A percentile compares a stretch with the other conserved stretches of the same genome.
Evolutionary conservation across 2,329 filamentous ascomycete species (phyloP).

Genomic region (Verticillium albo-atrum): DNA sequence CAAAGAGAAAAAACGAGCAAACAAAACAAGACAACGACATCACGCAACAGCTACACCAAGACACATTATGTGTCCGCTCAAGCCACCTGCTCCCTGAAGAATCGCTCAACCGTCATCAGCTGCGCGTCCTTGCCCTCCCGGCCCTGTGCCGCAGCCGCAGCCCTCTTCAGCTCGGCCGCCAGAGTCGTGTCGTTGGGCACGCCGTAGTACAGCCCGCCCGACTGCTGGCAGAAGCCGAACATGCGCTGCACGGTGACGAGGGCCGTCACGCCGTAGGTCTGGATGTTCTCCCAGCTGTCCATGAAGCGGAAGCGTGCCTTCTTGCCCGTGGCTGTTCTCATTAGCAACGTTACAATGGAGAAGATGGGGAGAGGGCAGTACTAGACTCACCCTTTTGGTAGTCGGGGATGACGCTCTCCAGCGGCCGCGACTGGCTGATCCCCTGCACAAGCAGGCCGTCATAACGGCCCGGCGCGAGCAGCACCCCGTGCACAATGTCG

Average conservation of each 20-base stretch:
- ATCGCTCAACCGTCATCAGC: conserved; percentile 18
- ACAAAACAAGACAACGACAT: too few species aligned
- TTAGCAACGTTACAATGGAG: not conserved
- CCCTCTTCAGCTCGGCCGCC: conserved; percentile 22
- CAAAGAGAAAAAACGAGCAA: too few species aligned
- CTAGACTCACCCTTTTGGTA: conserved; percentile 28
- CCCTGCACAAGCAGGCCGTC: conserved; percentile 30
- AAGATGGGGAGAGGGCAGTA: too few species aligned
- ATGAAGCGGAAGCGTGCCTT: conserved; percentile 24
- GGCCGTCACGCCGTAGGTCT: conserved; percentile 23
- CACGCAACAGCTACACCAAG: too few species aligned
- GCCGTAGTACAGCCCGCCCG: conserved; percentile 26
- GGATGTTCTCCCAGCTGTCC: conserved; percentile 24
- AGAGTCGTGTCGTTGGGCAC: conserved; percentile 18
- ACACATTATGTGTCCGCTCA: too few species aligned
- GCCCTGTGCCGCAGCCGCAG: conserved; percentile 19
- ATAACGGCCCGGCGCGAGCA: conserved; percentile 32
- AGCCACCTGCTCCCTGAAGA: conserved; percentile 17
- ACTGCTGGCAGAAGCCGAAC: conserved; percentile 29
- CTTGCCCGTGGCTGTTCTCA: conserved; percentile 21
- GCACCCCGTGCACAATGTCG: conserved; percentile 39
- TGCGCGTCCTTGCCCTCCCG: conserved; percentile 12
- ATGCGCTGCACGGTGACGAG: conserved; percentile 30
- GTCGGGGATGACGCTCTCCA: conserved; percentile 20
- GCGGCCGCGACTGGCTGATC: conserved; percentile 26